These are phyloP conservation scores for Auxenochlorella pyrenoidosa DNA, from an alignment of 139 green algal species.

Conservation along the genomic window DNA sequence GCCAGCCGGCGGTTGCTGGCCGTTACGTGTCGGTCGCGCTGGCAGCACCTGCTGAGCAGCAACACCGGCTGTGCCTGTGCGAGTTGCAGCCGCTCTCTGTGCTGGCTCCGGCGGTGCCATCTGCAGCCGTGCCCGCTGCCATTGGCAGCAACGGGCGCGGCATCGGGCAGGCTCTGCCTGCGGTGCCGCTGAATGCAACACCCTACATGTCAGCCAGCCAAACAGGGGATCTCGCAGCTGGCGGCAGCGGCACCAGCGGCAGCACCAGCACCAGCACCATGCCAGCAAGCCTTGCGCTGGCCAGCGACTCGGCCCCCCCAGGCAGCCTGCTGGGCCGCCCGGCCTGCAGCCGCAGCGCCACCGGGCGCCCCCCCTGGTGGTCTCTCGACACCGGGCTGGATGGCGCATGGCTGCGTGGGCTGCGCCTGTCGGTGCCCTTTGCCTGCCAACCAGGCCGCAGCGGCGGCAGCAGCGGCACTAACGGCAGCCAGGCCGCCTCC, in stretches of 20 bases:
- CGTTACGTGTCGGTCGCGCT: not conserved
- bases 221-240: not conserved
- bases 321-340: not conserved
- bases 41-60: not conserved
- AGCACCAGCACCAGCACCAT: not conserved
- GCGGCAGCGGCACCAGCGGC: not conserved
- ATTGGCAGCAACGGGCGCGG: not conserved
- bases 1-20: not conserved
- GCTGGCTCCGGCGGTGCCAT: not conserved
- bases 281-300: not conserved
- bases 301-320: too few relatives aligned
- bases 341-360: not conserved
- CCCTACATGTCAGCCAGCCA: not conserved
- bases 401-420: constrained; percentile 4
- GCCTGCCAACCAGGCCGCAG: not conserved
- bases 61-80: constrained; percentile 29
- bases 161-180: not conserved
- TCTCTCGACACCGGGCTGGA: constrained; percentile 33
- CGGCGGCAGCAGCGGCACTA: not conserved
- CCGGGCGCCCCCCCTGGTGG: not conserved
- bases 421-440: constrained; percentile 25
- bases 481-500: too few relatives aligned
- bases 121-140: not conserved
- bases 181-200: too few relatives aligned
- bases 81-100: constrained; percentile 26